These are phyloP conservation scores for Trypanosomatidae sp. DNA, from an alignment of 208 protist species.

Conservation along the genomic window DNA sequence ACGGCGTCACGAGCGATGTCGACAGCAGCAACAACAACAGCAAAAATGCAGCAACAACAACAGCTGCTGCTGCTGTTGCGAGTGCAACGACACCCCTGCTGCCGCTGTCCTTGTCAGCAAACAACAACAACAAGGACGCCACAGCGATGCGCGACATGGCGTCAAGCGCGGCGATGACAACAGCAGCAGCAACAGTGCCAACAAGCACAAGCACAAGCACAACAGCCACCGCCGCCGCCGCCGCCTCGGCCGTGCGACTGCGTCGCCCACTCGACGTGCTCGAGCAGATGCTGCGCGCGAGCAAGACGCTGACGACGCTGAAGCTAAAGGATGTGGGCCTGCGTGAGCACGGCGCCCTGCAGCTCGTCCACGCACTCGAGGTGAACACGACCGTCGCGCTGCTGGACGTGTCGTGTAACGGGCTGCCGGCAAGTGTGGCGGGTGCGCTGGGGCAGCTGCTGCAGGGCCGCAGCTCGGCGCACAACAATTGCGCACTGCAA, in stretches of 20 bases:
- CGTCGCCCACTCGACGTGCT: conserved; percentile 48
- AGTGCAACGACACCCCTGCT: background rate
- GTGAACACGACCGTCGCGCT: conserved; percentile 25
- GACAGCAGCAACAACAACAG: conserved; percentile 1
- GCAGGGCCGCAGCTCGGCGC: conserved; percentile 15
- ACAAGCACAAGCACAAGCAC: background rate
- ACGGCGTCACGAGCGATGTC: background rate
- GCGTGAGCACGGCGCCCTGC: conserved; percentile 21
- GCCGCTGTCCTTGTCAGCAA: no score
- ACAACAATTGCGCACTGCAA: conserved; percentile 20
- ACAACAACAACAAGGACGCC: no score
- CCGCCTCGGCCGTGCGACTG: background rate
- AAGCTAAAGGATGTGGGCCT: conserved; percentile 43
- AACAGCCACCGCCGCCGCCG: background rate
- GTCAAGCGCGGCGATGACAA: no score
- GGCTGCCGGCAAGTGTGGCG: conserved; percentile 30
- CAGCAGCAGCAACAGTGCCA: background rate
- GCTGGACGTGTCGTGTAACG: conserved; percentile 65
- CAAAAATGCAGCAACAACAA: background rate
- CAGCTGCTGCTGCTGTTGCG: background rate
- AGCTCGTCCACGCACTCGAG: conserved; percentile 32
- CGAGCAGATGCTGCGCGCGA: conserved; percentile 37
- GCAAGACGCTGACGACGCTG: conserved; percentile 30
- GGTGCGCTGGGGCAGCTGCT: conserved; percentile 44
- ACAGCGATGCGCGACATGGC: background rate